Conservation (phyloP, 2,329 filamentous ascomycete genomes). For the Fusarium equiseti region DNA sequence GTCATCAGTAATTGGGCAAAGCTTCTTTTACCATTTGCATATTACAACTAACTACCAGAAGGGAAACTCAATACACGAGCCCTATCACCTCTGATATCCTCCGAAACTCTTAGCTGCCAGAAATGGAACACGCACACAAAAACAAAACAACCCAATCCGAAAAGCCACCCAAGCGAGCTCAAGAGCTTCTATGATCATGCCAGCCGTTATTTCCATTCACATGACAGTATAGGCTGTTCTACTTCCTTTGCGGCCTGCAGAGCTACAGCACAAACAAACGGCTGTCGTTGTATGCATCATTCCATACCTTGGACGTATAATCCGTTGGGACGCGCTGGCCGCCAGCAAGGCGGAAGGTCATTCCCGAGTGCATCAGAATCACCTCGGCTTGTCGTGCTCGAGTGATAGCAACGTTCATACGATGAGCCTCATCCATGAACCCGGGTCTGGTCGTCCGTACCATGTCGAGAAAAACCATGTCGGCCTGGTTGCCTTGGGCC, state of each 20-base stretch:
- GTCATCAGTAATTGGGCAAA: not conserved
- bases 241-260: not conserved
- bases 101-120: not conserved
- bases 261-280: constrained; percentile 42
- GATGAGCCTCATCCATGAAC: constrained; percentile 59
- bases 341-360: constrained; percentile 45
- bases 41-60: not conserved
- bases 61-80: not conserved
- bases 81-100: not conserved
- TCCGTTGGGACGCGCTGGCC: constrained; percentile 32
- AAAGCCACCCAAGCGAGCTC: constrained; percentile 14
- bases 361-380: constrained; percentile 58
- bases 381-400: constrained; percentile 60
- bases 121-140: not conserved
- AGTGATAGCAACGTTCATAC: constrained; percentile 61
- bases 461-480: constrained; percentile 62
- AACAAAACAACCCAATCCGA: constrained; percentile 20
- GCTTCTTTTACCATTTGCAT: constrained; percentile 9
- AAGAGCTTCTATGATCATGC: constrained; percentile 10
- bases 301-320: constrained; percentile 50
- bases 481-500: constrained; percentile 61
- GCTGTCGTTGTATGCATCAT: constrained; percentile 44
- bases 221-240: not conserved
- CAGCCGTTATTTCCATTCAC: not conserved
- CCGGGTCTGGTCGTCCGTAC: constrained; percentile 55